Conservation (phyloP, 1,284 basidiomycete genomes). For the Melampsora occidentalis region DNA sequence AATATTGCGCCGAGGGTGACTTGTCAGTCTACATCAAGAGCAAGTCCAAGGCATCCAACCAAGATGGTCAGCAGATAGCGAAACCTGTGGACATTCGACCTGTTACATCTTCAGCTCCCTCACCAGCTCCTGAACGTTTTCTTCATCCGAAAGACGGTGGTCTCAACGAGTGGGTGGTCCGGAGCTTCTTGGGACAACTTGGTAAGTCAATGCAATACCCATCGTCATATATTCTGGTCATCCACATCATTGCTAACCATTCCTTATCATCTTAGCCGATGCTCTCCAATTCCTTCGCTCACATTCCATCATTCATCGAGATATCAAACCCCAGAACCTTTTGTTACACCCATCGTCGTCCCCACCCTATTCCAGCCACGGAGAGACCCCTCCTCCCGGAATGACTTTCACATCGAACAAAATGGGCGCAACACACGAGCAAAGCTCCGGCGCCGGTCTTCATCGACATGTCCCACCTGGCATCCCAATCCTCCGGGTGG, state of each 20-base stretch:
- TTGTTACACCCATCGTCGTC: conserved; percentile 50
- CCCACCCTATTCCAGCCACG: not conserved
- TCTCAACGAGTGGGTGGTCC: conserved; percentile 81
- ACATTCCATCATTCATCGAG: conserved; percentile 87
- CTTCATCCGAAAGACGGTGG: conserved; percentile 88
- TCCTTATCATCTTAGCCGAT: conserved; percentile 62
- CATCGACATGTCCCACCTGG: conserved; percentile 81
- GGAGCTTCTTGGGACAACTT: conserved; percentile 88
- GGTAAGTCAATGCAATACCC: conserved; percentile 59
- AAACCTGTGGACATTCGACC: not conserved
- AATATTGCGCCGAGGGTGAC: conserved; percentile 92
- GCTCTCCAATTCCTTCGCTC: conserved; percentile 88
- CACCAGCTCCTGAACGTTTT: conserved; percentile 61
- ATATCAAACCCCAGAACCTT: conserved; percentile 85
- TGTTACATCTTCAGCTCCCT: conserved; percentile 16
- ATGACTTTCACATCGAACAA: not conserved
- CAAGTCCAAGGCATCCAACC: conserved; percentile 77
- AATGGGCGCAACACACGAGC: conserved; percentile 7
- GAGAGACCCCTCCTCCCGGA: not conserved
- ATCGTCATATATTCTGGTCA: not conserved
- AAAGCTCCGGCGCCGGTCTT: conserved; percentile 61
- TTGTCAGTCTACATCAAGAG: conserved; percentile 95
- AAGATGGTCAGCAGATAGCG: conserved; percentile 22
- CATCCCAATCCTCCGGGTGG: conserved; percentile 90
- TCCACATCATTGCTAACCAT: not conserved